Base-by-base conservation (phyloP, 305 asterid species). In the Plantago lanceolata region DNA sequence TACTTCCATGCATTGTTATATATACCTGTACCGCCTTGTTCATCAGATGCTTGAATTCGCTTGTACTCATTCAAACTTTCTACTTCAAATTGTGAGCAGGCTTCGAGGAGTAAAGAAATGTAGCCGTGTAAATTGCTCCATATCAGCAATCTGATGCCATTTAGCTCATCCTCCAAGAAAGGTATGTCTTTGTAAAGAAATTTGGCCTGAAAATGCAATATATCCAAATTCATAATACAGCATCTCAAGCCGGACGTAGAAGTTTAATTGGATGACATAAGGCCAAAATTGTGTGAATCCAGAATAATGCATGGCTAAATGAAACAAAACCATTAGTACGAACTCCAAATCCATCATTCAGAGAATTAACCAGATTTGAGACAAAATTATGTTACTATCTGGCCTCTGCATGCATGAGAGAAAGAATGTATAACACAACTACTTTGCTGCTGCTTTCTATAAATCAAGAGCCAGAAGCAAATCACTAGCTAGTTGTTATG, bases 151-250 rank as follows among this genome's bases (percentile, higher is more conserved):
- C 75, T 83, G 66, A 83, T 78, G 53, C 69, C 62, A 29, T 78
- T 76, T 19, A 78, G 77, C 65, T 83, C 89, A 68, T 75, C 82
- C 71, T 75, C 85, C 64, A 78, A 71, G 82, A 81, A 81, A 57
- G 87, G 81, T 24, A 71, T 61, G 6, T 67, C 85, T 63, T 75
- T 81, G 71, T 81, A 83, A 26, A 81, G 85, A 65, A 81, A 81
- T 60, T 81, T 78, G 71, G 89, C 87, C 89, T 83, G 52, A 47
- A 28, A 62, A 19, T 68, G 50, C 53, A 8, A 69, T 20, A 50
- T 66, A 37, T 59, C 35, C 37, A 57, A 9, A 26, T n/a, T 14
- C 17, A 47, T 8, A n/a, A n/a, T 12, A 24, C 9, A 8, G 19
- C 19, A 47, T 12, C 20, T 18, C 44, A 54, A 54, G 59, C 59